Evolutionary conservation across 2,329 filamentous ascomycete species (phyloP), one percentile per base, ranked within the genome.

Genomic region (Capronia americana): DNA sequence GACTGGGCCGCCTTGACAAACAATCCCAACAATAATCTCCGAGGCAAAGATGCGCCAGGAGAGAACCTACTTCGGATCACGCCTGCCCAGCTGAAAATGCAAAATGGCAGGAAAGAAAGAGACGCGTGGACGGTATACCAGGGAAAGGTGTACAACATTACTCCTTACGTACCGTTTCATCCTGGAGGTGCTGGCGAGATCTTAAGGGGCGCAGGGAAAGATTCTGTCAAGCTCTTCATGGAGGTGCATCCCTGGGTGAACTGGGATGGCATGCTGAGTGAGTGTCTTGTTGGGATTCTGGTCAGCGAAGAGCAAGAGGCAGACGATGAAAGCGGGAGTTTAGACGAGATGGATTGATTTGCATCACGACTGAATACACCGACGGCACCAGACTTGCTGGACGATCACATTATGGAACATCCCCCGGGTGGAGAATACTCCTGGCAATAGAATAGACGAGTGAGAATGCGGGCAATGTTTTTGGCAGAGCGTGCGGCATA

Each of bases 101-200:
- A 92, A 79, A 96, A 91, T 46, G 94, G 94, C 0, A 87, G 94
- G 32, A 91, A 90, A 75, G 92, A 92, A 8, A 89, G 86, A 68
- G 92, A 96, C 74, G 92, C 93, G 0, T 99, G 95, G 95, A 96
- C 91, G 67, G 91, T 88, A 1, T 89, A 96, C 67, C 90, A 92
- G 67, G 93, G 94, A 1, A 91, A 91, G 74, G 94, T 98, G 30
- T 99, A 98, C 80, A 98, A 98, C 75, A 89, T 99, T 65, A 90
- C 90, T 0, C 92, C 94, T 0, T 99, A 98, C 76, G 77, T 93
- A 41, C 88, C 91, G 1, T 99, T 93, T 76, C 95, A 99, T 77
- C 95, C 95, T 0, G 95, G 95, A 24, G 95, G 83, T 3, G 81
- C 83, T 70, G 80, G 84, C 26, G 88, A 91, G 74, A 80, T 88